Evolutionary conservation across 192 early-diverging fungal species (phyloP).

Genomic region (Linnemannia hyalina): DNA sequence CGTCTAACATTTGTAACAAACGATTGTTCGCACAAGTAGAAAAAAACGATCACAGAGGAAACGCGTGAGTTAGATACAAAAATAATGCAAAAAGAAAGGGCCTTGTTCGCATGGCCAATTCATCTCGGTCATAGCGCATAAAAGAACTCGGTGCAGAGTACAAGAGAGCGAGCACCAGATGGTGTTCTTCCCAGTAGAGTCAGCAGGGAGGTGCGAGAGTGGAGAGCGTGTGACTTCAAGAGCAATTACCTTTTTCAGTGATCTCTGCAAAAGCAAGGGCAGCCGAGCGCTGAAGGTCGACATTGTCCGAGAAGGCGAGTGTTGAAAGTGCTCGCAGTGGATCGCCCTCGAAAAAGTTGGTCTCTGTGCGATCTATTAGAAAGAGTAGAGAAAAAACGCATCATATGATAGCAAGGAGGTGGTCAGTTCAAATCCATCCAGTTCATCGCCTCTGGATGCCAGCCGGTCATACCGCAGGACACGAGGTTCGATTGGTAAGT

Average conservation of each 20-base stretch:
- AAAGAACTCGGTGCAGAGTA: not conserved
- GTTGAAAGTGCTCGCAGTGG: slow-evolving; percentile 84
- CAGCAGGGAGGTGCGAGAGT: not conserved
- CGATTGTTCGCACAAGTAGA: not conserved
- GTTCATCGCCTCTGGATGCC: not conserved
- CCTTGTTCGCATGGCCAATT: not conserved
- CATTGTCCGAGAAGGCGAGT: slow-evolving; percentile 87
- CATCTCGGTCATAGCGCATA: not conserved
- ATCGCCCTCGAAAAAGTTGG: slow-evolving; percentile 88
- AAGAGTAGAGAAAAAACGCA: not conserved
- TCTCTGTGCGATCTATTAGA: slow-evolving; percentile 76
- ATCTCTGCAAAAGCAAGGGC: slow-evolving; percentile 92
- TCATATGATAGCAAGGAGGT: slow-evolving; percentile 6
- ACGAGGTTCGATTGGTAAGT: not conserved
- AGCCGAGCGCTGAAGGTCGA: slow-evolving; percentile 87
- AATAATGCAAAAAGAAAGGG: not conserved
- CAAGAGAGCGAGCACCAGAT: slow-evolving; percentile 3
- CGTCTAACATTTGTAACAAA: slow-evolving; percentile 64
- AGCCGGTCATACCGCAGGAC: not conserved
- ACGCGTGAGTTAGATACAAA: not conserved
- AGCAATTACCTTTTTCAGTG: slow-evolving; percentile 79
- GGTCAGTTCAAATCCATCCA: not conserved
- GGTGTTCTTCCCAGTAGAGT: not conserved
- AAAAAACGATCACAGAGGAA: not conserved
- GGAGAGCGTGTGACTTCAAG: not conserved